Evolutionary conservation across 2,329 filamentous ascomycete species (phyloP).

Genomic region (Pseudogymnoascus sp.): DNA sequence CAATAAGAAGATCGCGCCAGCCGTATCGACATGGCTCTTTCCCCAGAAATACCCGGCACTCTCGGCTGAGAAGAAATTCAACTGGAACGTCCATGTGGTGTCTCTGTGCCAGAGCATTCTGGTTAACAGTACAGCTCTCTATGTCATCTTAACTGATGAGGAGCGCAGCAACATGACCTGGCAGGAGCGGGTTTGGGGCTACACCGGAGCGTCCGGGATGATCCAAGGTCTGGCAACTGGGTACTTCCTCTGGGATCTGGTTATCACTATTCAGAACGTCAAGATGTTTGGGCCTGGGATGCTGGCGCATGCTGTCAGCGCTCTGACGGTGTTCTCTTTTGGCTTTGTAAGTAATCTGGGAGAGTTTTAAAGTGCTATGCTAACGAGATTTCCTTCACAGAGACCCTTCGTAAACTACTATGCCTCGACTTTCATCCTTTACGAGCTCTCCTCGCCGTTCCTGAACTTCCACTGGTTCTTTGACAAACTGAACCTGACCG

Average conservation of each 20-base stretch:
- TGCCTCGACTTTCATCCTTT: constrained; percentile 72
- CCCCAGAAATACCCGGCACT: constrained; percentile 56
- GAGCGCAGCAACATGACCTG: constrained; percentile 60
- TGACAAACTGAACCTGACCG: constrained; percentile 77
- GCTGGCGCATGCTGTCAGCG: constrained; percentile 68
- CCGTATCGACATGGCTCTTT: constrained; percentile 54
- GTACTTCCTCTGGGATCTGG: constrained; percentile 79
- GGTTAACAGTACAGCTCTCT: constrained; percentile 67
- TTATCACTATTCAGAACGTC: constrained; percentile 60
- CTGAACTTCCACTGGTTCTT: constrained; percentile 90
- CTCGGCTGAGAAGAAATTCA: constrained; percentile 56
- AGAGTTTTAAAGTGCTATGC: background rate
- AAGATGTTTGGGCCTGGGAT: constrained; percentile 54
- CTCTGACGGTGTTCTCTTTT: constrained; percentile 65
- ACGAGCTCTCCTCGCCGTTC: constrained; percentile 79
- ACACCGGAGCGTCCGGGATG: constrained; percentile 63
- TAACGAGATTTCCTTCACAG: constrained; percentile 36
- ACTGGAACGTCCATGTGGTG: constrained; percentile 82
- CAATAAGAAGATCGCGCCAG: constrained; percentile 59
- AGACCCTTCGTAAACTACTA: constrained; percentile 82
- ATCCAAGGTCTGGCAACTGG: constrained; percentile 70
- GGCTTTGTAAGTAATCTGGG: constrained; percentile 60
- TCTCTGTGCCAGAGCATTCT: constrained; percentile 70
- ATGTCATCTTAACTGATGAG: constrained; percentile 61
- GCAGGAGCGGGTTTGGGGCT: constrained; percentile 67